Conservation (phyloP, 2,329 filamentous ascomycete genomes). For the Curvularia lunata region DNA sequence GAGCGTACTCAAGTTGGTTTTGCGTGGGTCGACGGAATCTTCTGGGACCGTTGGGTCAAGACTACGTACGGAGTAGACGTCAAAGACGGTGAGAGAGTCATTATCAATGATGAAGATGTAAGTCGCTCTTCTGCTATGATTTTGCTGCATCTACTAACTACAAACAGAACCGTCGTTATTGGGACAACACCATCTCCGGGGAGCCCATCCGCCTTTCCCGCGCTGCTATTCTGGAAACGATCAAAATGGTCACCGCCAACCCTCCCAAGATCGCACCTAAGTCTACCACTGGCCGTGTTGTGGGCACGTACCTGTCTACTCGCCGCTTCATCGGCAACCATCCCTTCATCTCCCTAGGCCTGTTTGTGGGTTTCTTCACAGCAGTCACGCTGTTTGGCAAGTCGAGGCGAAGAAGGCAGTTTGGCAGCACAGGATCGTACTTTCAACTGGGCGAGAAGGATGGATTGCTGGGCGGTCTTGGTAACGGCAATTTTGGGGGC, state of each 20-base stretch:
- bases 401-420: conserved; percentile 48
- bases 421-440: conserved; percentile 62
- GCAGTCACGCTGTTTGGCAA: conserved; percentile 50
- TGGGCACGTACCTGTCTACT: conserved; percentile 67
- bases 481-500: conserved; percentile 54
- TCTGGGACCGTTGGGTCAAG: conserved; percentile 96
- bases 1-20: conserved; percentile 90
- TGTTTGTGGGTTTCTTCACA: conserved; percentile 64
- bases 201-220: conserved; percentile 89
- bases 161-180: conserved; percentile 83
- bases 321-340: conserved; percentile 53
- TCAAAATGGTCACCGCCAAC: conserved; percentile 71
- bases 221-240: conserved; percentile 87
- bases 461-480: conserved; percentile 62
- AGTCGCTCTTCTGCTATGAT: conserved; percentile 52
- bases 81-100: conserved; percentile 82
- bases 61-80: conserved; percentile 95
- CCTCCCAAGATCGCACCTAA: conserved; percentile 77
- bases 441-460: conserved; percentile 73
- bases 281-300: conserved; percentile 74
- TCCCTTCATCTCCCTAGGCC: conserved; percentile 57
- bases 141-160: conserved; percentile 14
- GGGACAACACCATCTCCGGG: conserved; percentile 89
- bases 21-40: conserved; percentile 95
- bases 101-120: conserved; percentile 97